Evolutionary conservation across 306 rosid species (phyloP).

Genomic region (Rosa chinensis): DNA sequence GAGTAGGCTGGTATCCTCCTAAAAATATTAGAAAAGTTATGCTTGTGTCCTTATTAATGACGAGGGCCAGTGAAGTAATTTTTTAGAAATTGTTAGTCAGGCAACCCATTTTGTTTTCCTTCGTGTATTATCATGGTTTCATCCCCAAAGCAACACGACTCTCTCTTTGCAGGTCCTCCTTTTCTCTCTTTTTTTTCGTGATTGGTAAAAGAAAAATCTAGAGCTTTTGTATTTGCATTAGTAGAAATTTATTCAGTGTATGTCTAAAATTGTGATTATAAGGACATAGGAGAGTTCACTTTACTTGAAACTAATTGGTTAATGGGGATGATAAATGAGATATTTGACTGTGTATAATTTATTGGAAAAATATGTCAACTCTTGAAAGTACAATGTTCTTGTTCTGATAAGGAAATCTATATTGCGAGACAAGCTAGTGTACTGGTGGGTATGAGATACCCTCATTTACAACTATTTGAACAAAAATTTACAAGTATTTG

Average conservation of each 20-base stretch:
- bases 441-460: too few species aligned
- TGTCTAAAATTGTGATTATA: not conserved
- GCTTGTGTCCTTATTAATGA: not conserved
- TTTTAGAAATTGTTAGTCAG: not conserved
- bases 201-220: not conserved
- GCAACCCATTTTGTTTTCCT: not conserved
- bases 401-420: slow-evolving; percentile 25
- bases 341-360: not conserved
- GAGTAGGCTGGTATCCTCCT: not conserved
- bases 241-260: not conserved
- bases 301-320: not conserved
- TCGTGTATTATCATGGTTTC: not conserved
- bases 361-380: not conserved
- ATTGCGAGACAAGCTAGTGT: too few species aligned
- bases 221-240: not conserved
- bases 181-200: not conserved
- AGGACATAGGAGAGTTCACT: not conserved
- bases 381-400: not conserved
- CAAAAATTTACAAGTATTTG: too few species aligned
- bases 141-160: not conserved
- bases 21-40: not conserved
- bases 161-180: not conserved
- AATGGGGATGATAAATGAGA: not conserved
- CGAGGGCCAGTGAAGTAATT: not conserved
- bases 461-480: too few species aligned